These are phyloP conservation scores for Termitomyces sp. DNA, from an alignment of 768 basidiomycete species.

Conservation along the genomic window DNA sequence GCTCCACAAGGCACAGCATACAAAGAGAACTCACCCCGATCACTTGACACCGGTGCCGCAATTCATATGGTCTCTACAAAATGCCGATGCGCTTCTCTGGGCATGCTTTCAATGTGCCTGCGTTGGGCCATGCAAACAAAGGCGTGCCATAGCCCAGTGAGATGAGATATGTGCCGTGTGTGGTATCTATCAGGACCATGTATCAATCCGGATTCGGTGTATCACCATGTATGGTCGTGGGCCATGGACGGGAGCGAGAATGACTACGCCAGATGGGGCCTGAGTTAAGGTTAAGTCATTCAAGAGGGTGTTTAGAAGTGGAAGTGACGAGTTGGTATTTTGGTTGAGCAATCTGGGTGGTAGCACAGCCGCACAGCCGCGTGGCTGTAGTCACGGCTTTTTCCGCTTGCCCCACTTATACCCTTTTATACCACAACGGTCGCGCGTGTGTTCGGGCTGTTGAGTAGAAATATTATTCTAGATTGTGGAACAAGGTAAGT, in stretches of 20 bases:
- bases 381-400: background rate
- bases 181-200: no score
- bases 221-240: no score
- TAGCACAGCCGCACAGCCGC: background rate
- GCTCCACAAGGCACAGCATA: background rate
- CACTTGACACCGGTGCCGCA: slow-evolving; percentile 8
- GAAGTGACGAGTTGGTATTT: background rate
- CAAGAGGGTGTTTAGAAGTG: background rate
- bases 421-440: no score
- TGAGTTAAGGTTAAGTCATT: no score
- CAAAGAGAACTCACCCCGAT: background rate
- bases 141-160: background rate
- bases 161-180: no score
- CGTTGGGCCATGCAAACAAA: background rate
- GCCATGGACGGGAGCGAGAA: background rate
- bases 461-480: background rate
- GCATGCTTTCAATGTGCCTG: background rate
- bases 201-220: no score
- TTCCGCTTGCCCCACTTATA: background rate
- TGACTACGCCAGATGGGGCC: no score
- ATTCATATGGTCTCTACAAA: slow-evolving; percentile 1
- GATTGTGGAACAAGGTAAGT: background rate
- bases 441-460: background rate
- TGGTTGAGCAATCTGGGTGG: background rate
- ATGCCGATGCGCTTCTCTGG: background rate